A percentile compares a stretch with the other conserved stretches of the same genome.
Conservation (phyloP, 768 basidiomycete species). For the Tephrocybe sp. region DNA sequence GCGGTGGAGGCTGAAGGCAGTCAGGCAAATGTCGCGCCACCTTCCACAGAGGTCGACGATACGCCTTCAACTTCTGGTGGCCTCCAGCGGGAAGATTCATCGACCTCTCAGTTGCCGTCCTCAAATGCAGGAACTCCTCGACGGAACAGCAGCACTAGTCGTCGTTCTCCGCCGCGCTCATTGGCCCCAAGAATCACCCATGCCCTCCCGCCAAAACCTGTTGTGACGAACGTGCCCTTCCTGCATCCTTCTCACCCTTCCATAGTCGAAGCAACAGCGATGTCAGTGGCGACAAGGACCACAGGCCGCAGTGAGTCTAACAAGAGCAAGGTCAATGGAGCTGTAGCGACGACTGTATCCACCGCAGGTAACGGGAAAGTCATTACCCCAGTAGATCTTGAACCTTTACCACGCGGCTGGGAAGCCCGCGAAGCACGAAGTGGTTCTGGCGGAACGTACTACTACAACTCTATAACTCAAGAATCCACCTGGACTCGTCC, state of each 20-base stretch:
- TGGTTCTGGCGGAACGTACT: constrained; percentile 48
- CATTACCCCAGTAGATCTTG: constrained; percentile 21
- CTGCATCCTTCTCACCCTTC: constrained; percentile 57
- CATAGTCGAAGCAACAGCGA: constrained; percentile 61
- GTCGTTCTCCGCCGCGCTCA: constrained; percentile 23
- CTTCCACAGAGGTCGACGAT: constrained; percentile 4
- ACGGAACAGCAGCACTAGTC: constrained; percentile 10
- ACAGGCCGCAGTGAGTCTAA: constrained; percentile 38
- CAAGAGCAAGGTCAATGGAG: constrained; percentile 32
- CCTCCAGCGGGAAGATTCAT: constrained; percentile 14
- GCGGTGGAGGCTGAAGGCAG: neutral
- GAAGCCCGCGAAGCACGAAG: constrained; percentile 54
- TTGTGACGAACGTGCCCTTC: constrained; percentile 49
- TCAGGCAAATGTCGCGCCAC: constrained; percentile 1
- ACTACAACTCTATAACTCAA: constrained; percentile 56
- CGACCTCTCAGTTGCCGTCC: constrained; percentile 11
- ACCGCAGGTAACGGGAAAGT: constrained; percentile 19
- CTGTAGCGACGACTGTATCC: constrained; percentile 26
- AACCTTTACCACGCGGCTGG: constrained; percentile 57
- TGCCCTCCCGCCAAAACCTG: constrained; percentile 68
- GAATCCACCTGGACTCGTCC: constrained; percentile 62
- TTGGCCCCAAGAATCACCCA: constrained; percentile 51
- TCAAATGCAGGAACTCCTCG: constrained; percentile 17
- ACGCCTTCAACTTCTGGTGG: constrained; percentile 5
- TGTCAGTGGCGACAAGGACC: constrained; percentile 41